phyloP scores from a whole-genome alignment of 2,329 filamentous ascomycete species.

The Fusarium subglutinans region DNA sequence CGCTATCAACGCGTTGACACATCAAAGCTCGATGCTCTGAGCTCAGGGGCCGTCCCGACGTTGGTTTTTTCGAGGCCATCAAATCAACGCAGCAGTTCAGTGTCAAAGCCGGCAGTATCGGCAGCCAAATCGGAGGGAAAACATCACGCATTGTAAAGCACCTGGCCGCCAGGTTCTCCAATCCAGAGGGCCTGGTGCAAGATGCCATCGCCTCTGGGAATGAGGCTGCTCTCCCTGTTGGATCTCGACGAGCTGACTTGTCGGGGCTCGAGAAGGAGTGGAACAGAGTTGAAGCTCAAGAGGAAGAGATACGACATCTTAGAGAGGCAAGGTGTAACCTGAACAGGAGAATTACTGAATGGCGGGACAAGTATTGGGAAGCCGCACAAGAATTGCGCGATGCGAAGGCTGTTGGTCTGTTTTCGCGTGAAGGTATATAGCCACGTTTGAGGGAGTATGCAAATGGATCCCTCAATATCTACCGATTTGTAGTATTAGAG shows the following conservation, averaged over 20 bases:
- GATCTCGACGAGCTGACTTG: rapidly evolving
- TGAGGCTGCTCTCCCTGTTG: not conserved
- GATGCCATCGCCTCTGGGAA: not conserved
- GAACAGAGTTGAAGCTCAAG: rapidly evolving
- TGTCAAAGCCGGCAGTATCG: not conserved
- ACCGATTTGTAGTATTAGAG: not conserved
- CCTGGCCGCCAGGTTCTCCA: not conserved
- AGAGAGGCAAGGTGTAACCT: not conserved
- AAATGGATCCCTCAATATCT: not conserved
- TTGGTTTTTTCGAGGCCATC: not conserved
- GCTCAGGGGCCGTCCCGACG: not conserved
- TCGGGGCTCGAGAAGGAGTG: not conserved
- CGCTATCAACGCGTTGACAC: not conserved
- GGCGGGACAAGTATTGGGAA: not conserved
- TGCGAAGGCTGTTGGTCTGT: too few relatives aligned
- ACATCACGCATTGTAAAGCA: not conserved
- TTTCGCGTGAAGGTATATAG: not conserved
- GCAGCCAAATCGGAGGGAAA: not conserved
- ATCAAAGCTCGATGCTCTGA: not conserved
- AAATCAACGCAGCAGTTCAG: rapidly evolving
- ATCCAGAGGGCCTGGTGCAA: not conserved
- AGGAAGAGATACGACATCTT: not conserved
- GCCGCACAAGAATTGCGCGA: not conserved
- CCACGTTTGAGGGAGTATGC: not conserved
- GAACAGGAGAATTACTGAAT: not conserved